Evolutionary conservation across 192 early-diverging fungal species (phyloP).

Genomic region (Umbelopsis ramanniana): DNA sequence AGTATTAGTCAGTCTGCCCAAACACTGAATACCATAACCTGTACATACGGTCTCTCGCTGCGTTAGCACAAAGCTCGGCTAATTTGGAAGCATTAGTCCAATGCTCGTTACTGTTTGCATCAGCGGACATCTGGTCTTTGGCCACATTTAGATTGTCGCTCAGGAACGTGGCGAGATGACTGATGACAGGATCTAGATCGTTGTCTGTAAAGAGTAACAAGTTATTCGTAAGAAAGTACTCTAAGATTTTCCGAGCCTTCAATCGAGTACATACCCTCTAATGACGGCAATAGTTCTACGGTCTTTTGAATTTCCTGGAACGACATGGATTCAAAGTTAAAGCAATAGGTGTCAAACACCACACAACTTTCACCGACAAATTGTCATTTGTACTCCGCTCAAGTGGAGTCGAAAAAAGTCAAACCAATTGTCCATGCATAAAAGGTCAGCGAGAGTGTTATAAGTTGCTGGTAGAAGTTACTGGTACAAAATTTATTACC

Average conservation of each 20-base stretch:
- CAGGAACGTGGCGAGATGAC: neutral
- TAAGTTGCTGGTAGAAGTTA: neutral
- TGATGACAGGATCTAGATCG: neutral
- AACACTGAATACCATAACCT: neutral
- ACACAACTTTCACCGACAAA: too few species aligned
- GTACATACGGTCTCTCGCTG: neutral
- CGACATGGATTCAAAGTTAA: slow-evolving; percentile 11
- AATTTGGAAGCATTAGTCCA: neutral
- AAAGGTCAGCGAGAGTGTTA: neutral
- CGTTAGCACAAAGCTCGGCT: slow-evolving; percentile 9
- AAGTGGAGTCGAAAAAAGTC: too few species aligned
- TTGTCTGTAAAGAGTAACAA: neutral
- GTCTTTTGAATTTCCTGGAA: neutral
- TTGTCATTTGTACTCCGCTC: too few species aligned
- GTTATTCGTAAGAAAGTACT: neutral
- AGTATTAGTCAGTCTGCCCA: neutral
- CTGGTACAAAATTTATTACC: neutral
- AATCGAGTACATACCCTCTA: neutral
- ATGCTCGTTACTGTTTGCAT: neutral
- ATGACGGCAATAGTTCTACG: neutral
- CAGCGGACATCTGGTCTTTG: neutral
- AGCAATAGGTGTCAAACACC: neutral
- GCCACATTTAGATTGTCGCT: neutral
- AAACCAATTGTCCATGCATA: neutral
- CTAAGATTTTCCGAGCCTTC: neutral